Evolutionary conservation across 2,329 filamentous ascomycete genomes (phyloP), one percentile per base, ranked within the genome.

Genomic region (Sporothrix curviconia): DNA sequence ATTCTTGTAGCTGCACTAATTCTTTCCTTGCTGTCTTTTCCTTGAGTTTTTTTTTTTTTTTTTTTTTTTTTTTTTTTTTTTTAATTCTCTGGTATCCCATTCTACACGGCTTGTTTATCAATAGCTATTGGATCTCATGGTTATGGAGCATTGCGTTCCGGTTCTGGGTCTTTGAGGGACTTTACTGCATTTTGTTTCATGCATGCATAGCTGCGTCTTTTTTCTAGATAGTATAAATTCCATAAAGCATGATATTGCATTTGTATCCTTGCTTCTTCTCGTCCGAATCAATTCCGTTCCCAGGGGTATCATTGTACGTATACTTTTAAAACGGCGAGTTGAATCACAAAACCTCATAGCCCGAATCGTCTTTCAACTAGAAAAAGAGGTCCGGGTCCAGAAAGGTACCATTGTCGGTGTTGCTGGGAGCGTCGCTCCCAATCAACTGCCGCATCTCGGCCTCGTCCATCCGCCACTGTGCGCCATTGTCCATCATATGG

Each of bases 391-490:
- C 36, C 4, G 62, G 62, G 25, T 64, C 62, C 25, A 64, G 22
- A 11, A 36, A 43, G 8, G 28, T 24, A n/a, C 11, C 7, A 25
- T 11, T 11, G 15, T 28, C 28, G 19, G n/a, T 15, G 37, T 55
- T 60, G 19, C 61, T n/a, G n/a, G n/a, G n/a, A n/a, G n/a, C 47
- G 46, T 60, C 61, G 19, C 61, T 43, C 17, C 64, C 61, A 43
- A 66, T 63, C 49, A 68, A 60, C 24, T 54, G 61, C 43, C 64
- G 62, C 63, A 67, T 63, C 53, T 67, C 63, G 9, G 60, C 63
- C 59, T 66, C 65, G 42, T 68, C 65, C 28, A 59, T 55, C 54
- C 57, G 59, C 64, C 64, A 64, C 53, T 63, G 56, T 12, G 42
- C 32, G 9, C 61, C 61, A 37, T 22, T 19, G 24, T 50, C 54